Conservation (phyloP, 805 yeast genomes). For the Zygoascus flipseniorum region DNA sequence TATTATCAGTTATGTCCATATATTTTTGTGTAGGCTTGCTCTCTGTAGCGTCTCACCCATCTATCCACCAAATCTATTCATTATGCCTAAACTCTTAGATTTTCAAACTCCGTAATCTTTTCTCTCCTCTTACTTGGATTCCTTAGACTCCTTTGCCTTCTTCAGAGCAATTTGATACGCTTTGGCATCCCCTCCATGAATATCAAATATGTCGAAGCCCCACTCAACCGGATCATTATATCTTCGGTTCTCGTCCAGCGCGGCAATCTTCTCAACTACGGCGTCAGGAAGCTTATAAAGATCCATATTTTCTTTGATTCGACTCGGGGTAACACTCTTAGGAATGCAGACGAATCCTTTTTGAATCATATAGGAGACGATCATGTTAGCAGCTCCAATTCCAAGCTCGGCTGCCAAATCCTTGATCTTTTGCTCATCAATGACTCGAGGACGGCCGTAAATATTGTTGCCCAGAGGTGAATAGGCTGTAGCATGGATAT, state of each 20-base stretch:
- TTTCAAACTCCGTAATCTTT: no score
- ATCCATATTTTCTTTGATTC: conserved; percentile 52
- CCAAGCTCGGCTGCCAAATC: conserved; percentile 46
- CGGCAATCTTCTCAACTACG: conserved; percentile 27
- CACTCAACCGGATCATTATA: conserved; percentile 25
- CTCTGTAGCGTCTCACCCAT: no score
- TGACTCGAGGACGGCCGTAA: conserved; percentile 22
- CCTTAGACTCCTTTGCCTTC: conserved; percentile 11
- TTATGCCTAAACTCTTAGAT: no score
- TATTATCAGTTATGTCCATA: no score
- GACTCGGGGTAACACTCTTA: conserved; percentile 59
- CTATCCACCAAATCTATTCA: no score
- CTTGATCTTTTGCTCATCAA: conserved; percentile 45
- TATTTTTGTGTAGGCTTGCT: no score
- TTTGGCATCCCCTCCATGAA: conserved; percentile 17
- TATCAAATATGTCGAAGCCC: conserved; percentile 25
- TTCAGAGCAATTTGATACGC: conserved; percentile 15
- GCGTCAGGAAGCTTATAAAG: conserved; percentile 39
- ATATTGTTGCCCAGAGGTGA: conserved; percentile 40
- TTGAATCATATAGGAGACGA: conserved; percentile 75
- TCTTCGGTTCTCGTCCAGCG: conserved; percentile 20
- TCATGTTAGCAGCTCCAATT: conserved; percentile 54
- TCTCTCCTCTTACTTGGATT: neutral
- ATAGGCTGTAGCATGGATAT: conserved; percentile 50
- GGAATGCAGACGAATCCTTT: conserved; percentile 68